Percentiles rank a stretch among this genome's conserved stretches.
phyloP scores from a whole-genome alignment of 1,284 basidiomycete species.

The Fomitiporia mediterranea region DNA sequence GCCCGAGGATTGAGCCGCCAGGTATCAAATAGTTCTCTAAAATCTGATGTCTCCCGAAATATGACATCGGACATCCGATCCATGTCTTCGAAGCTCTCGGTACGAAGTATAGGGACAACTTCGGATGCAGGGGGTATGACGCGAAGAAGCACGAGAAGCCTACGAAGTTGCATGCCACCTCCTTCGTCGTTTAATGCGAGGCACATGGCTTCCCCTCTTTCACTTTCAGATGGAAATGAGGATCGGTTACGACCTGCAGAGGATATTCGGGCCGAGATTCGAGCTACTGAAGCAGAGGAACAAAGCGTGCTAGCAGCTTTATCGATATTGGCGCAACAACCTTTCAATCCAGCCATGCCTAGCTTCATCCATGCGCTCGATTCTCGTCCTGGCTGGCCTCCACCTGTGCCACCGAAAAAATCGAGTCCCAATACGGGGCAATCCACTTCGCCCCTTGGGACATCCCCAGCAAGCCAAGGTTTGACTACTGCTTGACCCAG shows the following conservation, averaged over 20 bases:
- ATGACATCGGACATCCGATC: constrained; percentile 12
- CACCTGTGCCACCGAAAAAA: no score
- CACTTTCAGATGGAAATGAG: constrained; percentile 34
- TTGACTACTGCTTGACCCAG: neutral
- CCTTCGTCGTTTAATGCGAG: constrained; percentile 16
- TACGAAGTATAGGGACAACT: neutral
- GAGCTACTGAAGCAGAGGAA: constrained; percentile 61
- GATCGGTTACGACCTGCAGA: constrained; percentile 51
- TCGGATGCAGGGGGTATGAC: constrained; percentile 10
- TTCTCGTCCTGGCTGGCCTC: no score
- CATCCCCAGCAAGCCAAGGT: neutral
- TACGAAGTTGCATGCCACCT: constrained; percentile 8
- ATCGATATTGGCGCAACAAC: constrained; percentile 51
- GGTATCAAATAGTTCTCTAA: constrained; percentile 44
- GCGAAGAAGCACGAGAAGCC: constrained; percentile 7
- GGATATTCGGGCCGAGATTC: constrained; percentile 61
- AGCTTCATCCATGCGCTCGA: constrained; percentile 19
- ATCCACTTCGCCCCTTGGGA: neutral
- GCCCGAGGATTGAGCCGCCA: constrained; percentile 32
- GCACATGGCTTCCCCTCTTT: neutral
- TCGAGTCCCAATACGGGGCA: neutral
- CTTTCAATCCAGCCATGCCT: constrained; percentile 26
- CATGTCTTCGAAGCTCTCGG: constrained; percentile 8
- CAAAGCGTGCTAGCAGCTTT: constrained; percentile 67
- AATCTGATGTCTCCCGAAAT: constrained; percentile 16